Evolutionary conservation across 345 rosid genomes (phyloP).

Genomic region (Diplotaxis tenuifolia): DNA sequence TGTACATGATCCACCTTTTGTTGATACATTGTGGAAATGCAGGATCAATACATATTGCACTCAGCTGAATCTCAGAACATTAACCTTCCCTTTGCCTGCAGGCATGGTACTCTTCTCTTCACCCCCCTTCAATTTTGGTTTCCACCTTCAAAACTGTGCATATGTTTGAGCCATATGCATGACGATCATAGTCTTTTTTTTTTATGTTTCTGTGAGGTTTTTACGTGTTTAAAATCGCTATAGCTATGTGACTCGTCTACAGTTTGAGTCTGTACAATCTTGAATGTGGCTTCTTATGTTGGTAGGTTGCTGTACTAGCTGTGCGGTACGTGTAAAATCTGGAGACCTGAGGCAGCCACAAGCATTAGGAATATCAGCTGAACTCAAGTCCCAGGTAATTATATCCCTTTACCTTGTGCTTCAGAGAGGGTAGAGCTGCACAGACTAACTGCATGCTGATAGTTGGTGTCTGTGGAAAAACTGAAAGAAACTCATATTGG

Average conservation of each 20-base stretch:
- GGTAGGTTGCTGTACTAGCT: conserved; percentile 96
- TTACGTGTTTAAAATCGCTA: not conserved
- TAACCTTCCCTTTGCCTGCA: conserved; percentile 90
- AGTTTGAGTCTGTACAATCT: not conserved
- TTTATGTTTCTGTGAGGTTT: not conserved
- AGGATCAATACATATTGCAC: conserved; percentile 82
- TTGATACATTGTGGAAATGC: conserved; percentile 36
- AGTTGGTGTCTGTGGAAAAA: not conserved
- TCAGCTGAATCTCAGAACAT: not conserved
- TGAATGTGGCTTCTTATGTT: not conserved
- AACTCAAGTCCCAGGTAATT: conserved; percentile 74
- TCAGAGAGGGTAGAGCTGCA: not conserved
- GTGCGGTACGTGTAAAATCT: conserved; percentile 67
- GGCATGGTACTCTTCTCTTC: conserved; percentile 74
- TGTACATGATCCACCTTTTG: not conserved
- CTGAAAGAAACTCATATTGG: not conserved
- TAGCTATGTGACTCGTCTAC: not conserved
- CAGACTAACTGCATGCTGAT: not conserved
- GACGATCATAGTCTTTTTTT: not conserved
- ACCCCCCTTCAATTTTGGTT: not conserved
- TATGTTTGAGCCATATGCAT: not conserved
- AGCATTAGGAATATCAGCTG: conserved; percentile 93
- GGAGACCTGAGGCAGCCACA: conserved; percentile 69
- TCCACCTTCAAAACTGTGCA: not conserved
- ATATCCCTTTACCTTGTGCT: conserved; percentile 17